phyloP scores from a whole-genome alignment of 176 grass and related monocot genomes.

The Poa annua region DNA sequence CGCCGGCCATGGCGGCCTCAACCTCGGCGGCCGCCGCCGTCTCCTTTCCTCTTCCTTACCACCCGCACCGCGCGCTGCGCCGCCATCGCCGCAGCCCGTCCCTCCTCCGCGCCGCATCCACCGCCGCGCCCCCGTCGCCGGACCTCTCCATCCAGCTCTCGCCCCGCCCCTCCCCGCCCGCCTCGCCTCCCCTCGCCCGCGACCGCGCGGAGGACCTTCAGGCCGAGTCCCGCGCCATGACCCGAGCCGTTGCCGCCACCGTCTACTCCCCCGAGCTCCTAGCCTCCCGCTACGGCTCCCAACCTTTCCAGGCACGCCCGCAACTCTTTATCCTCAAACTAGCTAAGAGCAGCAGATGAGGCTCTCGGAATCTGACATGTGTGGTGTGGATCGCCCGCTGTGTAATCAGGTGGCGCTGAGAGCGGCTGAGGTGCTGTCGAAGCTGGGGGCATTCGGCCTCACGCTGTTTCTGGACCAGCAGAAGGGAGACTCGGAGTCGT shows the following conservation, averaged over 20 bases:
- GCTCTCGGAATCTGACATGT: conserved; percentile 12
- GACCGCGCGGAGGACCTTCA: conserved; percentile 79
- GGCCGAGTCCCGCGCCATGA: conserved; percentile 82
- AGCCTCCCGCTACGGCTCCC: conserved; percentile 72
- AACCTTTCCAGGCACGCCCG: conserved; percentile 57
- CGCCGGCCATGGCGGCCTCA: conserved; percentile 40
- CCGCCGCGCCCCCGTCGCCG: conserved; percentile 52
- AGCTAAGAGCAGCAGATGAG: background rate
- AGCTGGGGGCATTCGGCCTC: conserved; percentile 60
- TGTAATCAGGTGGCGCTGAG: conserved; percentile 64
- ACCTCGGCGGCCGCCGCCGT: conserved; percentile 25
- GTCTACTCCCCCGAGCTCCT: conserved; percentile 83
- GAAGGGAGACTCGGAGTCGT: conserved; percentile 47
- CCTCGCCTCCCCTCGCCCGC: conserved; percentile 35
- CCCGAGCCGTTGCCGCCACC: conserved; percentile 68
- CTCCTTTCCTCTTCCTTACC: conserved; percentile 19
- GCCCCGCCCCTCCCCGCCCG: conserved; percentile 25
- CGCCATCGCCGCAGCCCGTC: background rate
- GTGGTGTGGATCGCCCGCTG: conserved; percentile 16
- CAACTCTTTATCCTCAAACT: background rate
- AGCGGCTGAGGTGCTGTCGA: conserved; percentile 73
- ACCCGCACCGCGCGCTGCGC: background rate
- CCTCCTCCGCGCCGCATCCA: conserved; percentile 53
- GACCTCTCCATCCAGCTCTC: conserved; percentile 61
- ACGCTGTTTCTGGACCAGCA: conserved; percentile 69